Conservation (phyloP, 371 early-diverging fungal species). For the Rhizopus sp. region DNA sequence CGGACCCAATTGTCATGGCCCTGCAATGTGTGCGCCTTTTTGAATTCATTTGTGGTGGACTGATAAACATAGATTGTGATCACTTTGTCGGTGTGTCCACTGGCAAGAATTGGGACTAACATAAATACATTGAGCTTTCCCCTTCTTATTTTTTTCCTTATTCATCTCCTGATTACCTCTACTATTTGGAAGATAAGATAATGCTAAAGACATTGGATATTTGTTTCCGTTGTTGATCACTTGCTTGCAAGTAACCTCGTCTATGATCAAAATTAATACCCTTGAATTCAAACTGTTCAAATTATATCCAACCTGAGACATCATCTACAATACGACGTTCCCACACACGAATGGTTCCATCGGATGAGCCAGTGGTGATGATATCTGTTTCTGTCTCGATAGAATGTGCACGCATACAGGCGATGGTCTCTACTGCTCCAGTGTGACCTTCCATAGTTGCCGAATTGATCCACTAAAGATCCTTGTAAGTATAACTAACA, state of each 20-base stretch:
- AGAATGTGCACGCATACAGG: slow-evolving; percentile 53
- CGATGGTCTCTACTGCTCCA: slow-evolving; percentile 70
- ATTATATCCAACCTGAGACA: slow-evolving; percentile 30
- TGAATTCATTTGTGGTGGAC: slow-evolving; percentile 51
- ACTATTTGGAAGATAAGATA: slow-evolving; percentile 72
- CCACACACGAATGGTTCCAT: slow-evolving; percentile 82
- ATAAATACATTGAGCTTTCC: background rate
- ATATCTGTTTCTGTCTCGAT: slow-evolving; percentile 49
- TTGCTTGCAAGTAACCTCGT: slow-evolving; percentile 65
- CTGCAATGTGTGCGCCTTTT: slow-evolving; percentile 62
- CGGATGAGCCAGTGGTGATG: slow-evolving; percentile 77
- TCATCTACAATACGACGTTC: slow-evolving; percentile 54
- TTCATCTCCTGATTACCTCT: slow-evolving; percentile 31
- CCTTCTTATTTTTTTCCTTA: background rate
- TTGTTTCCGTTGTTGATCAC: slow-evolving; percentile 67
- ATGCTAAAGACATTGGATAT: slow-evolving; percentile 70
- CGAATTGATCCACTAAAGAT: slow-evolving; percentile 61
- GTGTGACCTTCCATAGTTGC: slow-evolving; percentile 74
- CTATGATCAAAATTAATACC: slow-evolving; percentile 22
- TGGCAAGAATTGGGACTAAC: slow-evolving; percentile 67
- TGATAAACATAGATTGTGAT: slow-evolving; percentile 65
- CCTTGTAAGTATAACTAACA: too few relatives aligned
- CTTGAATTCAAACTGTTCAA: background rate
- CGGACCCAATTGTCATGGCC: slow-evolving; percentile 97
- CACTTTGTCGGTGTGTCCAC: slow-evolving; percentile 76